These are phyloP conservation scores for Leccinum subgranulosum DNA, from an alignment of 768 basidiomycete species.

Conservation along the genomic window DNA sequence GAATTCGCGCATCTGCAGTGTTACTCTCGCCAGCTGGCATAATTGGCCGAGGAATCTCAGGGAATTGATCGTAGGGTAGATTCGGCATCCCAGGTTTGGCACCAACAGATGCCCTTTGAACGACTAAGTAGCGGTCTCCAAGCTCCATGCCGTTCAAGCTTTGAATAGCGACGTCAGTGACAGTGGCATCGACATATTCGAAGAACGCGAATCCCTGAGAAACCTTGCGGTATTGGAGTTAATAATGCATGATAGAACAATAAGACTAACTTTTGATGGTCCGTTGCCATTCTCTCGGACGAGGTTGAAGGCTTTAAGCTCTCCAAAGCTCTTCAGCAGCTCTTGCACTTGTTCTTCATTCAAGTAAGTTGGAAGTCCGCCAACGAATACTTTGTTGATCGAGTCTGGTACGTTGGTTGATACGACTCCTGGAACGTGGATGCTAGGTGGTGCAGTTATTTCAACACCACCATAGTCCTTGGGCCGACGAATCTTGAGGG, in stretches of 20 bases:
- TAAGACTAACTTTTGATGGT: conserved; percentile 68
- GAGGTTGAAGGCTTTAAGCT: conserved; percentile 95
- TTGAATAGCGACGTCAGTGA: conserved; percentile 95
- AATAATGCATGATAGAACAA: not conserved
- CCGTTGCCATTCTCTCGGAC: conserved; percentile 92
- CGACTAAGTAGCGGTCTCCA: conserved; percentile 92
- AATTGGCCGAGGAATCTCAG: conserved; percentile 82
- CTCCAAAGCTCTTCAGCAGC: conserved; percentile 94
- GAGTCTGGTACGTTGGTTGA: conserved; percentile 96
- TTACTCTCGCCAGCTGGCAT: conserved; percentile 77
- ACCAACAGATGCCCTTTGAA: conserved; percentile 95
- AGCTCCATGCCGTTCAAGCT: conserved; percentile 97
- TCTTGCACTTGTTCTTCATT: conserved; percentile 99
- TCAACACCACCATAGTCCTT: conserved; percentile 91
- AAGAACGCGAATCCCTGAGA: conserved; percentile 96
- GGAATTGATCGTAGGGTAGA: conserved; percentile 76
- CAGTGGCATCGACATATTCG: conserved; percentile 86
- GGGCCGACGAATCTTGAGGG: conserved; percentile 96
- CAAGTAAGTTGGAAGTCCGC: conserved; percentile 91
- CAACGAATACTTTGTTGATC: conserved; percentile 97
- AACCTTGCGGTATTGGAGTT: not conserved
- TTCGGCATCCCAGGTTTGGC: conserved; percentile 70
- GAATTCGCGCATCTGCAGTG: conserved; percentile 67
- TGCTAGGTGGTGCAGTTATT: conserved; percentile 54
- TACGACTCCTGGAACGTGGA: conserved; percentile 93